phyloP scores from a whole-genome alignment of 805 yeast species.

The Ogataea neopini region DNA sequence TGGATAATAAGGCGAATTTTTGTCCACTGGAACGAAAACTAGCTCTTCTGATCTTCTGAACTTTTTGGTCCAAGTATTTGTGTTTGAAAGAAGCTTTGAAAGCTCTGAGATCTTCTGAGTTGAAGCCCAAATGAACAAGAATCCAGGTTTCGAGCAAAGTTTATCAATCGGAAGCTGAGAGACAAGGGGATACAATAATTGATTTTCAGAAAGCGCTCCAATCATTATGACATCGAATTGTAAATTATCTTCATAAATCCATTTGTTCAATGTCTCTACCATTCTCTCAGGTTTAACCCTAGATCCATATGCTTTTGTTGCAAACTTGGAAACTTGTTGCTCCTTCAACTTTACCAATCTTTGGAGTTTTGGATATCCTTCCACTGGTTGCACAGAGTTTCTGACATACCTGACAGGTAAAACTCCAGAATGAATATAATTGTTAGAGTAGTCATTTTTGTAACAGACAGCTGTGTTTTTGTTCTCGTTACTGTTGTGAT shows the following conservation, averaged over 20 bases:
- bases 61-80: constrained; percentile 49
- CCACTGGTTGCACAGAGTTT: constrained; percentile 65
- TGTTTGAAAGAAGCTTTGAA: constrained; percentile 45
- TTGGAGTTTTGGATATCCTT: constrained; percentile 85
- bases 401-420: constrained; percentile 65
- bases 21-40: constrained; percentile 73
- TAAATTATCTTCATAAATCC: constrained; percentile 60
- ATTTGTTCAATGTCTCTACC: constrained; percentile 53
- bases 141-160: constrained; percentile 82
- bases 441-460: constrained; percentile 74
- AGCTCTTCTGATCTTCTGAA: constrained; percentile 90
- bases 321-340: constrained; percentile 51
- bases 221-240: constrained; percentile 91
- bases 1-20: constrained; percentile 66
- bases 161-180: constrained; percentile 67
- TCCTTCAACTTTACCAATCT: constrained; percentile 65
- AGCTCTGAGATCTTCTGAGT: constrained; percentile 68
- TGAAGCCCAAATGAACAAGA: constrained; percentile 85
- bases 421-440: constrained; percentile 61
- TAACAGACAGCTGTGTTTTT: constrained; percentile 23
- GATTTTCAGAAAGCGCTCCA: constrained; percentile 80
- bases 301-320: constrained; percentile 67
- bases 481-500: constrained; percentile 13
- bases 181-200: constrained; percentile 61
- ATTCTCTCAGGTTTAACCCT: constrained; percentile 55